Conservation (phyloP, 345 rosid species). For the Bruguiera parviflora region DNA sequence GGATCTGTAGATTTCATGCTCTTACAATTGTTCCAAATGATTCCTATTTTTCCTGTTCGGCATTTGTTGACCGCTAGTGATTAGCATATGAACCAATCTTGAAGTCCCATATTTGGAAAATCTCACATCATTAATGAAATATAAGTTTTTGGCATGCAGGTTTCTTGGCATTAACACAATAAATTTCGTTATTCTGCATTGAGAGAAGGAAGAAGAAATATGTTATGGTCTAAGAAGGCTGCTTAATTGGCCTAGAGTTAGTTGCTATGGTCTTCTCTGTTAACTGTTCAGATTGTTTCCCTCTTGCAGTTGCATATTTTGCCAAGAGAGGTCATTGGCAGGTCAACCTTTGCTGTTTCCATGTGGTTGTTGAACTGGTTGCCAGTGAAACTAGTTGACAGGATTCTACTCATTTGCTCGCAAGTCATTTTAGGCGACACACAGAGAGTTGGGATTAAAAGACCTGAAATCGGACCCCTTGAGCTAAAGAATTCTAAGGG, state of each 20-base stretch:
- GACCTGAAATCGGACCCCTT: constrained; percentile 68
- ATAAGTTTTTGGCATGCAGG: neutral
- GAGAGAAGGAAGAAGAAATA: too few relatives aligned
- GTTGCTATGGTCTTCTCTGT: neutral
- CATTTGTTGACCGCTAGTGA: too few relatives aligned
- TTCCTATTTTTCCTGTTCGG: too few relatives aligned
- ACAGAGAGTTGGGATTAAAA: constrained; percentile 42
- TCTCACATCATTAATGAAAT: too few relatives aligned
- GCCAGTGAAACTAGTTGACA: constrained; percentile 50
- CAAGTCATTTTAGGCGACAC: constrained; percentile 49
- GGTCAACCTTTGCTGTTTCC: constrained; percentile 57
- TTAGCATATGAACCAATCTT: too few relatives aligned
- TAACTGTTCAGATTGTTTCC: neutral
- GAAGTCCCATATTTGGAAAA: too few relatives aligned
- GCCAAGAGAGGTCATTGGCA: constrained; percentile 60
- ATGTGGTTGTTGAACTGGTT: constrained; percentile 59
- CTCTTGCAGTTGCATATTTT: constrained; percentile 53
- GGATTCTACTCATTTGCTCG: constrained; percentile 46
- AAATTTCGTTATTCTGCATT: too few relatives aligned
- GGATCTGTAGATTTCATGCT: neutral
- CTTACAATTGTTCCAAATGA: too few relatives aligned
- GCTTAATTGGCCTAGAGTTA: neutral
- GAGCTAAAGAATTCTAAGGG: constrained; percentile 54
- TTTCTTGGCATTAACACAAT: neutral
- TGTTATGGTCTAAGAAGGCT: too few relatives aligned